Conservation (phyloP, 345 rosid genomes). For the Leavenworthia alabamica region DNA sequence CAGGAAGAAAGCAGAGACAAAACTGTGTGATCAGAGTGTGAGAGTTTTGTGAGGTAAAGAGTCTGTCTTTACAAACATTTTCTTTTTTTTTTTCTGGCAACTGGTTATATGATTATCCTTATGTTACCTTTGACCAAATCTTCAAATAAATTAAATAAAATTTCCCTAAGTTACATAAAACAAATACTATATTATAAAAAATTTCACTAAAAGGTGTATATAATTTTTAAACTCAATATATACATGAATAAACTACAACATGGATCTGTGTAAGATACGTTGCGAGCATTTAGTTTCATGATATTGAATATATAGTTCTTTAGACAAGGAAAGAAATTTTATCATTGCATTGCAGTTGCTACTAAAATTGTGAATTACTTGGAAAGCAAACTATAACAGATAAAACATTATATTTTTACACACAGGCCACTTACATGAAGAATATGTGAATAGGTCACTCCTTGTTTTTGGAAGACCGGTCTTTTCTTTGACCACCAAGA, state of each 20-base stretch:
- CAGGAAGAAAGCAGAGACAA: constrained; percentile 1
- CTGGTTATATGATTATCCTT: neutral
- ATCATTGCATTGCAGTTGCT: no score
- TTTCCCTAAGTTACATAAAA: neutral
- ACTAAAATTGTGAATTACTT: constrained; percentile 1
- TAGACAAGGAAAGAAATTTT: no score
- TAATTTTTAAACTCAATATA: neutral
- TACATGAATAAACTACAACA: neutral
- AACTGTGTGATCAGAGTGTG: neutral
- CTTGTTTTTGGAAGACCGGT: constrained; percentile 50
- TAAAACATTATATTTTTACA: constrained; percentile 1
- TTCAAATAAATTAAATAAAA: neutral
- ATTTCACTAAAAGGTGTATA: neutral
- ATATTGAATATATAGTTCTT: no score
- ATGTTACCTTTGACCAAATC: constrained; percentile 10
- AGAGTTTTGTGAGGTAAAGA: neutral
- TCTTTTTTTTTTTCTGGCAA: neutral
- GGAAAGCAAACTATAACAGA: neutral
- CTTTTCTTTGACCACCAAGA: constrained; percentile 73
- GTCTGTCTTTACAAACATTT: neutral
- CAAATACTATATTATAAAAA: neutral
- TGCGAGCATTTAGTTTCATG: neutral
- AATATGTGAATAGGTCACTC: constrained; percentile 29
- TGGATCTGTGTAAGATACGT: no score
- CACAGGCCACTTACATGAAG: neutral